Percentiles rank a stretch among this genome's conserved stretches.
Conservation (phyloP, 345 rosid genomes). For the Salix koriyanagi region DNA sequence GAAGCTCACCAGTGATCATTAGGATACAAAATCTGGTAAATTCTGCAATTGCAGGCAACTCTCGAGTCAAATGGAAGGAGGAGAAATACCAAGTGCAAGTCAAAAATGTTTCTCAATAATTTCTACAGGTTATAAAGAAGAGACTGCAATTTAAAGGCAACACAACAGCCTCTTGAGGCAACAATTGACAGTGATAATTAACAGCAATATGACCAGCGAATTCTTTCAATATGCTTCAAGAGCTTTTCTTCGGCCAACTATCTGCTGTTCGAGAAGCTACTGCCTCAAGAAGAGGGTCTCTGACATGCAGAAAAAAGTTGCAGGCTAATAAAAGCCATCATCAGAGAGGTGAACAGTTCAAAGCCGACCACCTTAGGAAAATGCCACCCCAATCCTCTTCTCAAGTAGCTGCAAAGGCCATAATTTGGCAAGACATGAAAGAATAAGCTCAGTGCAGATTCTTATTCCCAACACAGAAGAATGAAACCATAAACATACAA, state of each 20-base stretch:
- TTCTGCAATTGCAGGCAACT: not conserved
- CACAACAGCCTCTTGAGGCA: not conserved
- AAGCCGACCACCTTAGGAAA: conserved; percentile 86
- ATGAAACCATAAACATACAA: not conserved
- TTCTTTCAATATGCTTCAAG: not conserved
- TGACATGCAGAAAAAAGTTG: conserved; percentile 86
- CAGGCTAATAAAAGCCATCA: conserved; percentile 85
- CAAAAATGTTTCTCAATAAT: not conserved
- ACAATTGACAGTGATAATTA: not conserved
- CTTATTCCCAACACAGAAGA: not conserved
- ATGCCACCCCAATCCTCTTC: conserved; percentile 87
- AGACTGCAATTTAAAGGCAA: not conserved
- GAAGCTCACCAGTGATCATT: no score
- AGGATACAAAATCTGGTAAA: no score
- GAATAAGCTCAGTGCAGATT: not conserved
- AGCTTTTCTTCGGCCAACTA: not conserved
- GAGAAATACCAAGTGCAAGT: not conserved
- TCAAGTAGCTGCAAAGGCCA: conserved; percentile 60
- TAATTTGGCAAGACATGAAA: conserved; percentile 2
- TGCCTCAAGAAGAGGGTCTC: conserved; percentile 62
- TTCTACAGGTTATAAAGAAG: not conserved
- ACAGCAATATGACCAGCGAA: not conserved
- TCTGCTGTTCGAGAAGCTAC: not conserved
- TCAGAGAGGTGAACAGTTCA: conserved; percentile 72
- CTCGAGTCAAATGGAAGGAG: not conserved